These are phyloP conservation scores for Trichoderma sp. DNA, from an alignment of 2,329 filamentous ascomycete genomes.

Conservation along the genomic window DNA sequence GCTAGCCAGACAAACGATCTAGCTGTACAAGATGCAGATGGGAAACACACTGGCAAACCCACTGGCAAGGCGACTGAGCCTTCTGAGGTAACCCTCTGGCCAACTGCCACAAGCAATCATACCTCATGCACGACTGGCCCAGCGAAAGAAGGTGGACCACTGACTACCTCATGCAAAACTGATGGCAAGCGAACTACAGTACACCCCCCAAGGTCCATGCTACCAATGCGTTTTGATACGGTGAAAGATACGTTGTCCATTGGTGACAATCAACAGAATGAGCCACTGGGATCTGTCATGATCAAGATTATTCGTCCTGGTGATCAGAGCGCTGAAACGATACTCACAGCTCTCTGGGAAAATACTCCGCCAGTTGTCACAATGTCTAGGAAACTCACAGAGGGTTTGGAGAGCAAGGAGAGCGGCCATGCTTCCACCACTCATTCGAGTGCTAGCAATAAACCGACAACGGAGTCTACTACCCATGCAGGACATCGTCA, in stretches of 20 bases:
- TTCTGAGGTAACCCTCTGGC: constrained; percentile 24
- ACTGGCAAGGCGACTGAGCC: not conserved
- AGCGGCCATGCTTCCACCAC: not conserved
- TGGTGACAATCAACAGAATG: not conserved
- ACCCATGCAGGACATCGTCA: not conserved
- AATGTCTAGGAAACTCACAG: not conserved
- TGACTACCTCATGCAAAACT: not conserved
- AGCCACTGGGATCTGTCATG: constrained; percentile 26
- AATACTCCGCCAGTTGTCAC: constrained; percentile 28
- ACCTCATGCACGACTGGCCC: not conserved
- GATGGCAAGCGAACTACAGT: constrained; percentile 1
- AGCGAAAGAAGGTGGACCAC: not conserved
- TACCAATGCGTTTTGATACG: not conserved
- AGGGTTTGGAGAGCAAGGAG: not conserved
- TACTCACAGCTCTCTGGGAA: constrained; percentile 30
- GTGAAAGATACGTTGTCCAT: not conserved
- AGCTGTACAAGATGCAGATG: not conserved
- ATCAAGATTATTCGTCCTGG: constrained; percentile 36
- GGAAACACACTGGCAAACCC: not conserved
- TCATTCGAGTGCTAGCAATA: not conserved
- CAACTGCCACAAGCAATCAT: constrained; percentile 8
- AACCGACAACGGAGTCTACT: not conserved
- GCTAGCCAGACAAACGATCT: not conserved
- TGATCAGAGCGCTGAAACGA: constrained; percentile 32
- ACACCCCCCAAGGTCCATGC: not conserved